Base-by-base conservation (phyloP, 139 green algal genomes). In the Closterium sp. region DNA sequence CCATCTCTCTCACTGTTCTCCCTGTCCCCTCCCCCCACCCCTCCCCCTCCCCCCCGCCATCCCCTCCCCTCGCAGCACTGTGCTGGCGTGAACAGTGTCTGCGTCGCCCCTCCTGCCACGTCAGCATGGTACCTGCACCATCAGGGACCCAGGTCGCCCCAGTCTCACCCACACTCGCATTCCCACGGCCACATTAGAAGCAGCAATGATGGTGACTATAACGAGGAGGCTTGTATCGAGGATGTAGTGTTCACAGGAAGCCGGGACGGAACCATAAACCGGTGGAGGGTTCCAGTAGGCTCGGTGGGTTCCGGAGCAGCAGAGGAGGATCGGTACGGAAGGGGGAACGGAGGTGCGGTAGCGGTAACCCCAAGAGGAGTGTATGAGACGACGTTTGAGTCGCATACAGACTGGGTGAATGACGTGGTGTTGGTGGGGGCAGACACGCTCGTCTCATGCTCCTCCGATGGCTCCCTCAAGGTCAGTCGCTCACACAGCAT, bases 361-460 rank as follows among this genome's bases (percentile, higher is more conserved):
- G 45, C 45, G 1, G 4, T 70, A 79, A 79, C 62, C 13, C 62
- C 13, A 79, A 79, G 13, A 79, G 62, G 62, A 79, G 13, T 79
- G 17, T 79, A 79, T 79, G 62, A 79, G 62, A 24, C 90, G n/a
- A 94, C 92, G 2, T 94, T 86, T 9, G 92, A 94, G 84, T 92
- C 90, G 11, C 92, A 94, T 38, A 38, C 42, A 9, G 92, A 94
- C 30, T 94, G 92, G 92, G 92, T 94, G 85, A 94, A 94, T n/a
- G 92, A 94, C 2, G 85, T 94, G 34, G 89, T 87, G 42, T 29
- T 94, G 2, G 42, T 94, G 86, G 90, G 90, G 2, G 28, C 85
- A 0, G 70, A 86, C 92, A 70, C 70, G 11, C 90, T 94, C 31
- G 89, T 94, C 31, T 94, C 92, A 24, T 89, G 89, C 29, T 94